Conservation (phyloP, 768 basidiomycete genomes). For the Asterophora lycoperdoides region DNA sequence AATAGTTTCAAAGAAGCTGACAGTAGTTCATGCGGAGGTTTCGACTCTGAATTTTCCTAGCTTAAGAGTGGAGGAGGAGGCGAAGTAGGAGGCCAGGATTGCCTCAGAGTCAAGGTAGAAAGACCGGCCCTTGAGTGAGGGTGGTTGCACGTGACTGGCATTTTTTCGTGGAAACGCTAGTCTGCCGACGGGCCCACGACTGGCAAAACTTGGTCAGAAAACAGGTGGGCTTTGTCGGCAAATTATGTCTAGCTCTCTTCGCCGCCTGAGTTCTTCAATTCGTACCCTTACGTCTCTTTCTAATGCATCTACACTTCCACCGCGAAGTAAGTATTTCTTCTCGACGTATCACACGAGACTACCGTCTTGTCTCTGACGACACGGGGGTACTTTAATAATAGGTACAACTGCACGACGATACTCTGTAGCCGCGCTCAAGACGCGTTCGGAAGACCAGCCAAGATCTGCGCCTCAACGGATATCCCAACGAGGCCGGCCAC, state of each 20-base stretch:
- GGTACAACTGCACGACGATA: slow-evolving; percentile 23
- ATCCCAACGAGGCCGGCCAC: slow-evolving; percentile 5
- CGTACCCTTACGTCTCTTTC: slow-evolving; percentile 12
- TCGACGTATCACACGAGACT: slow-evolving; percentile 2
- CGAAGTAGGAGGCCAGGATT: too few species aligned
- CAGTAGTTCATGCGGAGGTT: too few species aligned
- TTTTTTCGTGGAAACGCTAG: slow-evolving; percentile 11
- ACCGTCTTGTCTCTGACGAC: slow-evolving; percentile 3
- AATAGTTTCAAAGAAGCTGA: too few species aligned
- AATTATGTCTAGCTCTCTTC: slow-evolving; percentile 27
- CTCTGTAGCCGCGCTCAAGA: slow-evolving; percentile 24
- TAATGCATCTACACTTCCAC: slow-evolving; percentile 14
- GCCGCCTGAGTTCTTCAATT: slow-evolving; percentile 23
- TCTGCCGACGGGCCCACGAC: background rate
- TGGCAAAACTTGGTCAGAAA: slow-evolving; percentile 1
- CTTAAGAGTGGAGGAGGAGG: too few species aligned
- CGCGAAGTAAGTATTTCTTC: slow-evolving; percentile 10
- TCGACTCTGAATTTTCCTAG: too few species aligned
- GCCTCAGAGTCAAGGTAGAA: too few species aligned
- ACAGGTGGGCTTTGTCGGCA: slow-evolving; percentile 6
- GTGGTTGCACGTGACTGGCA: slow-evolving; percentile 12
- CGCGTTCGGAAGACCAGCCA: slow-evolving; percentile 17
- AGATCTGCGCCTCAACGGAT: slow-evolving; percentile 14
- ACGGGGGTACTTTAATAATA: background rate
- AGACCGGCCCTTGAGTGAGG: slow-evolving; percentile 8